Evolutionary conservation across 2,329 filamentous ascomycete genomes (phyloP).

Genomic region (Bipolaris bicolor): DNA sequence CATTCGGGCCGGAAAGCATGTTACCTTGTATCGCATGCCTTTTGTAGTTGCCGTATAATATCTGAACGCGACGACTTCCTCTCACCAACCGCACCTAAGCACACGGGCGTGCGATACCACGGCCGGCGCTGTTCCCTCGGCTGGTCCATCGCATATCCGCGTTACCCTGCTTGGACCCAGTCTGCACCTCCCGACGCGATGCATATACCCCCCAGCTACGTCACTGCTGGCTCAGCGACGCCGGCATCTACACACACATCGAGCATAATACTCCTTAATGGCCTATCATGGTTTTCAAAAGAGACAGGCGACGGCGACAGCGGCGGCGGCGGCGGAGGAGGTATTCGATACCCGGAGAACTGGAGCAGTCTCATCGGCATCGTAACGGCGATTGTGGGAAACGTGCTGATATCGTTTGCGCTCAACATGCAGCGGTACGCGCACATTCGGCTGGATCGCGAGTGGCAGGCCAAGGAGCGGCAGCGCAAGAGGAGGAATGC

Average conservation of each 20-base stretch:
- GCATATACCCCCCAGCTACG: constrained; percentile 32
- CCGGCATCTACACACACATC: constrained; percentile 8
- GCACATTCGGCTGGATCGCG: constrained; percentile 80
- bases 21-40: constrained; percentile 1
- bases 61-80: background rate
- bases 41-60: constrained; percentile 1
- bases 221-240: constrained; percentile 33
- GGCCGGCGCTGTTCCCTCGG: constrained; percentile 5
- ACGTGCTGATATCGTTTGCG: constrained; percentile 91
- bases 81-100: background rate
- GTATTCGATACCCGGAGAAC: constrained; percentile 39
- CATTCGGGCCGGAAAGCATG: constrained; percentile 13
- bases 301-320: constrained; percentile 10
- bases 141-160: constrained; percentile 1
- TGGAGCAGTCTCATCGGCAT: constrained; percentile 98
- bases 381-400: constrained; percentile 87
- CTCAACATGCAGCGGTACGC: constrained; percentile 97
- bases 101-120: background rate
- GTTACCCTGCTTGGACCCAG: constrained; percentile 8
- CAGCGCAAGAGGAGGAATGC: constrained; percentile 36
- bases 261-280: constrained; percentile 21
- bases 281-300: constrained; percentile 17
- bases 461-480: constrained; percentile 61
- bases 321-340: constrained; percentile 6
- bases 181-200: constrained; percentile 22